Evolutionary conservation across 176 grass and related monocot species (phyloP).

Genomic region (Pontederia crassipes): DNA sequence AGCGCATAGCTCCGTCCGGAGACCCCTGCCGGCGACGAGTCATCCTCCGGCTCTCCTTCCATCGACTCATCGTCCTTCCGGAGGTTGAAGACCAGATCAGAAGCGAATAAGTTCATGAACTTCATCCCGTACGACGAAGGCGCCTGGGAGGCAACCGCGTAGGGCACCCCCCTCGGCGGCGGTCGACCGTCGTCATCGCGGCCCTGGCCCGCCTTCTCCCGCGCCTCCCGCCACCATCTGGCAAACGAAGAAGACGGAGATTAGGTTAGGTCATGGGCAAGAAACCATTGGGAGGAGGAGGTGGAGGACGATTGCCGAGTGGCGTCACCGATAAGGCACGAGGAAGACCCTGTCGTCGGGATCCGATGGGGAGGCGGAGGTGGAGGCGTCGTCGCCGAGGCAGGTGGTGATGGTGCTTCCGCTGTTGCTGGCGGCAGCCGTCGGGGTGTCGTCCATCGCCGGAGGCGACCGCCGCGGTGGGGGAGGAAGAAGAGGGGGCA

Average conservation of each 20-base stretch:
- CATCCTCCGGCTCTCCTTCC: conserved; percentile 1
- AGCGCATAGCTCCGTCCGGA: conserved; percentile 44
- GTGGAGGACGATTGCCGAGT: not conserved
- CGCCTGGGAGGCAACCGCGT: conserved; percentile 33
- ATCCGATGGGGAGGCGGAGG: conserved; percentile 12
- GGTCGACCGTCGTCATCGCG: not conserved
- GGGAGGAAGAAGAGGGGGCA: not conserved
- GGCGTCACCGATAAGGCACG: conserved; percentile 45
- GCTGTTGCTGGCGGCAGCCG: not conserved
- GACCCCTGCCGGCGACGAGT: not conserved
- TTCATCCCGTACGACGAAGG: conserved; percentile 50
- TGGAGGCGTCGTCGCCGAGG: conserved; percentile 21
- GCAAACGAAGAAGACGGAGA: not conserved
- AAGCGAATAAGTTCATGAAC: conserved; percentile 52
- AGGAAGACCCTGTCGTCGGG: conserved; percentile 32
- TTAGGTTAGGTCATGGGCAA: conserved; percentile 7
- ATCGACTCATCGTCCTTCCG: conserved; percentile 29
- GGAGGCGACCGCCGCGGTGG: conserved; percentile 7
- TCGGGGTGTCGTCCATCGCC: not conserved
- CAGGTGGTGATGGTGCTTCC: too few relatives aligned
- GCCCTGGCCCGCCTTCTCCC: conserved; percentile 11
- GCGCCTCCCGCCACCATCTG: conserved; percentile 61
- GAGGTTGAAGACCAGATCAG: conserved; percentile 66
- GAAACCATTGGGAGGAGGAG: not conserved
- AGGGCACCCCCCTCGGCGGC: conserved; percentile 31